phyloP scores from a whole-genome alignment of 2,329 filamentous ascomycete genomes.

The Fusarium sp. region DNA sequence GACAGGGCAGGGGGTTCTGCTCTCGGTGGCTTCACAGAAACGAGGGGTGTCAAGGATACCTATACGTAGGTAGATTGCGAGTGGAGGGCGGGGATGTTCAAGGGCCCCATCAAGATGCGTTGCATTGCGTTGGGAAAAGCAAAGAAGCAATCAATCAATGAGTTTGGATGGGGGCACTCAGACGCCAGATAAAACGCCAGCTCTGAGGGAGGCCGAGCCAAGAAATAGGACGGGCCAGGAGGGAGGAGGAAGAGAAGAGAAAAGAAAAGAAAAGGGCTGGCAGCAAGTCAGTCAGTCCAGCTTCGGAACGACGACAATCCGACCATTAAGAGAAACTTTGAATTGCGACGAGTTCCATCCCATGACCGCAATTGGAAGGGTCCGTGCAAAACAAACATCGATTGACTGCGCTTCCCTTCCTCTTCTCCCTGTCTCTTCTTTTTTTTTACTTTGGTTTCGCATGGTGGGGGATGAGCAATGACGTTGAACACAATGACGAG shows the following conservation, averaged over 20 bases:
- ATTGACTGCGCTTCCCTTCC: constrained; percentile 5
- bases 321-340: too few relatives aligned
- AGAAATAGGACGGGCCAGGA: not conserved
- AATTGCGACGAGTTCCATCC: not conserved
- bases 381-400: constrained; percentile 5
- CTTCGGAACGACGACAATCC: not conserved
- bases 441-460: constrained; percentile 11
- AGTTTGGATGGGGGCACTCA: constrained; percentile 7
- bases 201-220: not conserved
- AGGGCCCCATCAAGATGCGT: constrained; percentile 19
- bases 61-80: not conserved
- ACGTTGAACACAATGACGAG: constrained; percentile 38
- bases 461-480: constrained; percentile 24
- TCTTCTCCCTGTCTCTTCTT: constrained; percentile 3
- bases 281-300: not conserved
- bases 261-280: not conserved
- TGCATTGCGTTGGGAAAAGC: constrained; percentile 37
- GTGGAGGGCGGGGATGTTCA: constrained; percentile 23
- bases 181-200: constrained; percentile 10
- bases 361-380: constrained; percentile 19
- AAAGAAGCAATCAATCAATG: constrained; percentile 31
- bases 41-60: constrained; percentile 17
- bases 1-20: constrained; percentile 18
- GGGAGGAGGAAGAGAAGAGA: not conserved
- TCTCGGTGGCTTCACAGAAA: constrained; percentile 24